Base-by-base conservation (phyloP, 495 filamentous ascomycete genomes). In the Penicillium coprophilum region DNA sequence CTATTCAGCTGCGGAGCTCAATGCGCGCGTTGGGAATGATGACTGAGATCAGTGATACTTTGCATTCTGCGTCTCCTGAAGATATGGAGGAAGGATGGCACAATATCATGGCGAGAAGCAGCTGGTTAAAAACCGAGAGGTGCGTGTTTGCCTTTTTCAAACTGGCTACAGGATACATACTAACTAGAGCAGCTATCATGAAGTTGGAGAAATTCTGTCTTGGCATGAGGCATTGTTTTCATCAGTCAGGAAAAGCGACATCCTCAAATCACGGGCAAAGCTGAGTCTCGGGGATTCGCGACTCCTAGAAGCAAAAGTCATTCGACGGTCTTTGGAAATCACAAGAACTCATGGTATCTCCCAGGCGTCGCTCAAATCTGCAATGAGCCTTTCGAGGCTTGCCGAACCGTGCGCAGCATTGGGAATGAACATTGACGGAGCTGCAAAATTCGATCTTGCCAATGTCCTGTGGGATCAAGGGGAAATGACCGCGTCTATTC, bases 391-490 rank as follows among this genome's bases (percentile, higher is more conserved):
- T 24, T 88, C 82, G 3, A 82, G 87, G 45, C 79, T 96, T 4
- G 83, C 89, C n/a, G 59, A 76, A 27, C 77, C 85, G 4, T 91
- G 86, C 60, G 78, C 80, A 59, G 72, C 80, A 0, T 67, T 88
- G 47, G 90, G 88, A 0, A 72, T 96, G n/a, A 80, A 85, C 58
- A 83, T 96, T 46, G 85, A 87, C 57, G 88, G 84, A 5, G 85
- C 85, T 34, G 83, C 88, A 23, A 82, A 82, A 56, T 80, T 90
- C 43, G 94, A 97, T 68, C 81, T 86, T 20, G 91, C 94, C 9
- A 89, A 89, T 59, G 91, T 96, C 39, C 75, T 99, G 13, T 99
- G 94, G 94, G 91, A 93, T 52, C 89, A 96, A 66, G 93, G 90
- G 15, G 93, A 97, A 67, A 89, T 89, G 80, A 82, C 86, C n/a